phyloP scores from a whole-genome alignment of 495 filamentous ascomycete genomes.

The Wilcoxina mikolae region DNA sequence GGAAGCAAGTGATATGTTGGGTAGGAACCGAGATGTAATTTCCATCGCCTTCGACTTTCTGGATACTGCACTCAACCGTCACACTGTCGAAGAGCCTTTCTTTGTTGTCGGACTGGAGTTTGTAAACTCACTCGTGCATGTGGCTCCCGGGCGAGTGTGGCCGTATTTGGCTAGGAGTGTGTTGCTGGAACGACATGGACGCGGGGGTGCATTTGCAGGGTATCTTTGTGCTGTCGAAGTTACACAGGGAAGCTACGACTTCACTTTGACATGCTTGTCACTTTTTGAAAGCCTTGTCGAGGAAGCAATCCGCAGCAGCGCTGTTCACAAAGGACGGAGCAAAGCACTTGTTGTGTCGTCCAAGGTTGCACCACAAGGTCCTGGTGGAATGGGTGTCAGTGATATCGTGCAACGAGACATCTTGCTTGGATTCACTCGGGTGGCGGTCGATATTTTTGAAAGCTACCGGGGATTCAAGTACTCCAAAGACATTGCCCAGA shows the following conservation, averaged over 20 bases:
- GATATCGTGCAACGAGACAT: constrained; percentile 62
- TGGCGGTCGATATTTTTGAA: constrained; percentile 65
- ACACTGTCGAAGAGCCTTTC: constrained; percentile 41
- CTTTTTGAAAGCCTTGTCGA: constrained; percentile 64
- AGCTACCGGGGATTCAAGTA: constrained; percentile 75
- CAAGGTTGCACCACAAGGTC: constrained; percentile 4
- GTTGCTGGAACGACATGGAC: constrained; percentile 56
- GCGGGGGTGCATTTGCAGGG: constrained; percentile 54
- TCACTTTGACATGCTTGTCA: constrained; percentile 54
- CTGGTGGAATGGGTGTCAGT: constrained; percentile 51
- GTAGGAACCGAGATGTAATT: constrained; percentile 60
- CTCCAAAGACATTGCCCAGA: constrained; percentile 33
- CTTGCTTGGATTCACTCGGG: constrained; percentile 52
- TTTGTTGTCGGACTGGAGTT: constrained; percentile 67
- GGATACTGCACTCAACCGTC: constrained; percentile 46
- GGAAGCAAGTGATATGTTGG: constrained; percentile 57
- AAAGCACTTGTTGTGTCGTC: constrained; percentile 25
- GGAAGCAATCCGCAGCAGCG: constrained; percentile 54
- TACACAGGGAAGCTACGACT: constrained; percentile 55
- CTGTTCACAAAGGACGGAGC: constrained; percentile 50
- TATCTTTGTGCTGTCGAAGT: constrained; percentile 66
- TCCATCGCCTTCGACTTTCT: constrained; percentile 70
- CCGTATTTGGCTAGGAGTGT: constrained; percentile 67
- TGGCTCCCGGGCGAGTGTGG: constrained; percentile 76
- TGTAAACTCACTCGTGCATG: constrained; percentile 47